A percentile compares a stretch with the other conserved stretches of the same genome.
Conservation (phyloP, 2,329 filamentous ascomycete species). For the Amauroascus niger region DNA sequence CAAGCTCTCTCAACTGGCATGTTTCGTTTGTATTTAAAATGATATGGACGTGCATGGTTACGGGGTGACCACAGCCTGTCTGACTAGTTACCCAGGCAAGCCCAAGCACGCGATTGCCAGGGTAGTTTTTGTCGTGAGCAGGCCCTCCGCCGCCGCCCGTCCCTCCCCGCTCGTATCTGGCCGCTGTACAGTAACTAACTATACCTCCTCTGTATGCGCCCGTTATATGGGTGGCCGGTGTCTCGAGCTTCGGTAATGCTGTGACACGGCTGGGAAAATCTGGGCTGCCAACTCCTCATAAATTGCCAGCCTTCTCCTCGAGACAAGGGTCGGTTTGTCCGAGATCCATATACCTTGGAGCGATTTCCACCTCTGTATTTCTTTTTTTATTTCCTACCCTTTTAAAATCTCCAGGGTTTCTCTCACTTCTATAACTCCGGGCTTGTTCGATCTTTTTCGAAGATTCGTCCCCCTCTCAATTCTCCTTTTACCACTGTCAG, state of each 20-base stretch:
- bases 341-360: neutral
- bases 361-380: neutral
- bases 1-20: neutral
- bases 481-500: neutral
- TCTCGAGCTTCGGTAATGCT: neutral
- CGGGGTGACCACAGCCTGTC: no score
- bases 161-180: neutral
- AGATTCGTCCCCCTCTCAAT: neutral
- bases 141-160: neutral
- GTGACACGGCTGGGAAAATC: constrained; percentile 2
- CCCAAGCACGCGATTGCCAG: constrained; percentile 4
- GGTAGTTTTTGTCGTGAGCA: neutral
- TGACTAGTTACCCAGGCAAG: no score
- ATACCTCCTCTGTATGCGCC: no score
- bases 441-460: neutral
- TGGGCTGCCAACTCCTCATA: no score
- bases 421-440: neutral
- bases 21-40: neutral
- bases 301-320: neutral
- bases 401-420: constrained; percentile 1
- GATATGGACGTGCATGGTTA: no score
- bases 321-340: constrained; percentile 4
- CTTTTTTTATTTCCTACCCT: neutral
- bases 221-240: no score
- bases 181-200: neutral